phyloP scores from a whole-genome alignment of 176 grass and related monocot genomes.

The Rhynchospora pubera region DNA sequence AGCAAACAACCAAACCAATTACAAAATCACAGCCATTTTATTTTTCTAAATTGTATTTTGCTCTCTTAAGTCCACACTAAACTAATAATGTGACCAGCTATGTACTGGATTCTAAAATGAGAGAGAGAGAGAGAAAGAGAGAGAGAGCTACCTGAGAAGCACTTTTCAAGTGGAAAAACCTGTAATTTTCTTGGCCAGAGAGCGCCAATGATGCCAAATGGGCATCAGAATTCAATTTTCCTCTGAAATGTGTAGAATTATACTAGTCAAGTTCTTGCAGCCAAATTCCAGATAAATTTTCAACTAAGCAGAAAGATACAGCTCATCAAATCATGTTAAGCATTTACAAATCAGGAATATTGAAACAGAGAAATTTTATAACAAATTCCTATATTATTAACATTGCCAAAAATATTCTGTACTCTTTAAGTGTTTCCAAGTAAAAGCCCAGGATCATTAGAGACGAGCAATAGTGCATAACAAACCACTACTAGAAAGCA shows the following conservation, averaged over 20 bases:
- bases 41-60: background rate
- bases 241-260: conserved; percentile 35
- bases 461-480: background rate
- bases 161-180: conserved; percentile 83
- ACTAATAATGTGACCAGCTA: background rate
- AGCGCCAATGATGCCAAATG: conserved; percentile 14
- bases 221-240: conserved; percentile 23
- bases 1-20: background rate
- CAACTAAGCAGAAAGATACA: background rate
- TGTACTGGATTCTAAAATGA: background rate
- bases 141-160: conserved; percentile 46
- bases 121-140: background rate
- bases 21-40: background rate
- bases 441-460: background rate
- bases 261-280: conserved; percentile 4
- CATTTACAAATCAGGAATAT: background rate
- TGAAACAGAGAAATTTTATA: background rate
- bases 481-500: background rate
- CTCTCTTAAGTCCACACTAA: background rate
- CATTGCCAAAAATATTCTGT: background rate
- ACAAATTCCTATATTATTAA: background rate
- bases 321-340: background rate
- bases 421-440: background rate
- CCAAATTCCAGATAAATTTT: background rate
- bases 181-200: conserved; percentile 22